Evolutionary conservation across 371 early-diverging fungal genomes (phyloP).

Genomic region (Rhizopus microsporus): DNA sequence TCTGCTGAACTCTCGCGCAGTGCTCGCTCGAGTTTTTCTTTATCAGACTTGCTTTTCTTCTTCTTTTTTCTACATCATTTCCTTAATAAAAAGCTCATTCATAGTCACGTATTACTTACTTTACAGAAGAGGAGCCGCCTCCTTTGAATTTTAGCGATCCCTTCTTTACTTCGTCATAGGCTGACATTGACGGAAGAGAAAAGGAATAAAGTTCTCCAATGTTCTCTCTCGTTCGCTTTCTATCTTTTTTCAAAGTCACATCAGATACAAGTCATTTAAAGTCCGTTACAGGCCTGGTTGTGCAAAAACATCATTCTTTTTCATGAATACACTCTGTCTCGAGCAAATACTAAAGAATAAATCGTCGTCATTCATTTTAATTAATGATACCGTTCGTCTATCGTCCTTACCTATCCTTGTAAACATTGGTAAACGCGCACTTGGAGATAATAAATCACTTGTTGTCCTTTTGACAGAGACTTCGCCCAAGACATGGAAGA

Average conservation of each 20-base stretch:
- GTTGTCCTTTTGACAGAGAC: constrained; percentile 42
- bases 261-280: too few species aligned
- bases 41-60: constrained; percentile 54
- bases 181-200: constrained; percentile 32
- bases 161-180: constrained; percentile 56
- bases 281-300: too few species aligned
- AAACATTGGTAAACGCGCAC: constrained; percentile 30
- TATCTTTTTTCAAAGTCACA: not conserved
- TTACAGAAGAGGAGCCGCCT: constrained; percentile 51
- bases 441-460: constrained; percentile 24
- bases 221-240: not conserved
- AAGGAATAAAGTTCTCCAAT: not conserved
- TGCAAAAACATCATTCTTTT: not conserved
- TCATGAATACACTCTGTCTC: constrained; percentile 27
- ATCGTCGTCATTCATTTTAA: constrained; percentile 29
- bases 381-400: constrained; percentile 35
- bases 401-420: constrained; percentile 29
- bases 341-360: constrained; percentile 43
- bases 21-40: constrained; percentile 50
- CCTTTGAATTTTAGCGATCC: constrained; percentile 65
- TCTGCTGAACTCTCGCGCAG: constrained; percentile 34
- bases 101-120: constrained; percentile 33
- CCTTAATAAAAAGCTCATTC: constrained; percentile 26
- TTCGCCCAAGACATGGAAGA: constrained; percentile 34
- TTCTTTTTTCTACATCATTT: constrained; percentile 52